Evolutionary conservation across 306 rosid species (phyloP).

Genomic region (Sicyos edulis): DNA sequence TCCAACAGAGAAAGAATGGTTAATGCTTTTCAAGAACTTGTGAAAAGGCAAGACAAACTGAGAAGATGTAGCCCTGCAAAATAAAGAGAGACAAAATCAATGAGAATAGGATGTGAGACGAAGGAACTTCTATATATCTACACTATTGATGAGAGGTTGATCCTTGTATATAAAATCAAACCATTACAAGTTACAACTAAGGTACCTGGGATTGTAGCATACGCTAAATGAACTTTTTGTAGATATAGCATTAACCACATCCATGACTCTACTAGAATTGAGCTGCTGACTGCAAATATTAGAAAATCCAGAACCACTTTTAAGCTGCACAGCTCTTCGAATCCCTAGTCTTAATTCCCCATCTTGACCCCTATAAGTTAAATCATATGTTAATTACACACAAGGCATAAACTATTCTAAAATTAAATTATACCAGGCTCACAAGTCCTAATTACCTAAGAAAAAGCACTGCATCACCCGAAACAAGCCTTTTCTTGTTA

Average conservation of each 20-base stretch:
- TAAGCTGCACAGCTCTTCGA: slow-evolving; percentile 76
- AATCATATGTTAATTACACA: slow-evolving; percentile 9
- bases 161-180: too few relatives aligned
- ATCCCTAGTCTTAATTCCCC: slow-evolving; percentile 88
- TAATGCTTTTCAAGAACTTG: slow-evolving; percentile 60
- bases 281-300: slow-evolving; percentile 46
- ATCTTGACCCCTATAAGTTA: slow-evolving; percentile 64
- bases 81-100: neutral
- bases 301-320: slow-evolving; percentile 45
- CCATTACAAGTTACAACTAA: neutral
- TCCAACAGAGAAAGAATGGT: slow-evolving; percentile 62
- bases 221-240: slow-evolving; percentile 52
- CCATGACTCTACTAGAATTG: slow-evolving; percentile 42
- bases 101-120: neutral
- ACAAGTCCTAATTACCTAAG: slow-evolving; percentile 48
- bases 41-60: slow-evolving; percentile 69
- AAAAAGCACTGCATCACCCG: slow-evolving; percentile 97
- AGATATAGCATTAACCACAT: slow-evolving; percentile 63
- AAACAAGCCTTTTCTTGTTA: slow-evolving; percentile 93
- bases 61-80: slow-evolving; percentile 58
- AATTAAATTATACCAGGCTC: neutral
- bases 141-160: neutral
- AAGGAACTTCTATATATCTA: neutral
- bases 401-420: neutral
- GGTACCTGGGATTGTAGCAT: slow-evolving; percentile 83